Conservation (phyloP, 1,284 basidiomycete genomes). For the Ceratobasidium sp. region DNA sequence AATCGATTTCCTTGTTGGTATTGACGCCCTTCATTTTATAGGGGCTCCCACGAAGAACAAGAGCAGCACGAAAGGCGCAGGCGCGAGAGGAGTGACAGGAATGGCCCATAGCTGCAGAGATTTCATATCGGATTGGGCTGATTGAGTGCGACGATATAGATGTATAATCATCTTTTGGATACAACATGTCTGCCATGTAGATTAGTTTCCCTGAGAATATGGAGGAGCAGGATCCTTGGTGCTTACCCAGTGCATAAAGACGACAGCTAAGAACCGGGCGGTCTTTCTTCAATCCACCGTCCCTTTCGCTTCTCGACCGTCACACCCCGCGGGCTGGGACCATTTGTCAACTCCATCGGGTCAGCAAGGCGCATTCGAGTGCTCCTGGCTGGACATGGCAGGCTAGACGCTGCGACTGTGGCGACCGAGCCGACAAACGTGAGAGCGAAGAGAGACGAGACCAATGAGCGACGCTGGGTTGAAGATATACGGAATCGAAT, state of each 20-base stretch:
- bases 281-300: constrained; percentile 83
- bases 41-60: constrained; percentile 73
- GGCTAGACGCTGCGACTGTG: constrained; percentile 82
- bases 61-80: constrained; percentile 47
- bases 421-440: constrained; percentile 80
- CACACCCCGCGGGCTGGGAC: constrained; percentile 48
- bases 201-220: neutral
- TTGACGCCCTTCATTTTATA: constrained; percentile 53
- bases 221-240: neutral
- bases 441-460: constrained; percentile 80
- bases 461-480: constrained; percentile 74
- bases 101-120: neutral
- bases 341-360: constrained; percentile 17
- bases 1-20: neutral
- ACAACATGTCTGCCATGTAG: neutral
- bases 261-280: constrained; percentile 25
- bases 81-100: constrained; percentile 21
- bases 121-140: constrained; percentile 4
- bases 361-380: constrained; percentile 34
- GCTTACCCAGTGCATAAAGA: neutral
- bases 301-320: constrained; percentile 74
- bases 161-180: constrained; percentile 14
- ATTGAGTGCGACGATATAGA: constrained; percentile 11
- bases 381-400: constrained; percentile 75
- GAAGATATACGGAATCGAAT: constrained; percentile 65